These are phyloP conservation scores for Xylaria sp. DNA, from an alignment of 2,329 filamentous ascomycete species.

Conservation along the genomic window DNA sequence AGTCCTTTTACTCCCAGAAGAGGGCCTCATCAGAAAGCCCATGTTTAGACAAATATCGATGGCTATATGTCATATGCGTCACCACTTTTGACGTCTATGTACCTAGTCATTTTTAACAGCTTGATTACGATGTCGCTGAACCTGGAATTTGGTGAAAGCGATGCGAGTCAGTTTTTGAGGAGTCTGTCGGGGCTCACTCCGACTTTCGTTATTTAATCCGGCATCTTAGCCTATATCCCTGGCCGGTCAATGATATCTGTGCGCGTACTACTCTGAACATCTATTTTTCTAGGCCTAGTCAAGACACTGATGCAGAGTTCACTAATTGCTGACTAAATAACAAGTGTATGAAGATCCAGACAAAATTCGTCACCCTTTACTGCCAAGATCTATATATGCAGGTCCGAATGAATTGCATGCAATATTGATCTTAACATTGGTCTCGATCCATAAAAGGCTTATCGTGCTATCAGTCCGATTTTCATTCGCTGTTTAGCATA, in stretches of 20 bases:
- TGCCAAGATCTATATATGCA: constrained; percentile 9
- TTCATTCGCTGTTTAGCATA: neutral
- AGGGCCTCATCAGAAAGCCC: too few relatives aligned
- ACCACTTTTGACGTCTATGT: too few relatives aligned
- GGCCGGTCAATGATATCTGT: neutral
- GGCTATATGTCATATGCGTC: too few relatives aligned
- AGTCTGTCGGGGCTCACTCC: neutral
- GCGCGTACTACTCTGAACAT: neutral
- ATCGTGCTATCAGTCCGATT: constrained; percentile 3
- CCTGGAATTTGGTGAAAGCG: neutral
- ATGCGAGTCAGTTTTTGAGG: neutral
- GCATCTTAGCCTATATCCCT: neutral
- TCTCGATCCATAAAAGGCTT: constrained; percentile 6
- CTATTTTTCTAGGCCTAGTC: neutral
- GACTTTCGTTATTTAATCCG: neutral
- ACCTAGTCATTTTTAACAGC: too few relatives aligned
- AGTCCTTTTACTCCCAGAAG: too few relatives aligned
- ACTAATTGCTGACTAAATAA: neutral
- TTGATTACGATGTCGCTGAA: neutral
- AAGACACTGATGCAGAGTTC: neutral
- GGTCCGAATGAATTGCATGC: constrained; percentile 13
- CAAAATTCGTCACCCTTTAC: neutral
- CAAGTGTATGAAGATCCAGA: neutral
- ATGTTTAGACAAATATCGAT: too few relatives aligned
- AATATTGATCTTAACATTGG: neutral